Percentiles rank a stretch among this genome's conserved stretches.
Conservation (phyloP, 345 rosid genomes). For the Kernera saxatilis region DNA sequence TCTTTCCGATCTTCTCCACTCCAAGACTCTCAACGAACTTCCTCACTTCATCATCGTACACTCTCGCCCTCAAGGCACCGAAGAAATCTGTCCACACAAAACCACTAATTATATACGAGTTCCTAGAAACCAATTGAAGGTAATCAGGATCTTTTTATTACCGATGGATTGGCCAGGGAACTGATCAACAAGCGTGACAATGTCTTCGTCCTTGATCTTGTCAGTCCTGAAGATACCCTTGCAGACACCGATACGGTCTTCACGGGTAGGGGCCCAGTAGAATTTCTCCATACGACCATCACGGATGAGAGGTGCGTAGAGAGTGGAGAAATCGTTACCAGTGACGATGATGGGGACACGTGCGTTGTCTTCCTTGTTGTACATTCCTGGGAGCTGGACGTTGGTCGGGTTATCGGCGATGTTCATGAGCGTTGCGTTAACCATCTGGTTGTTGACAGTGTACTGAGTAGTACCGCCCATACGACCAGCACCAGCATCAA, state of each 20-base stretch:
- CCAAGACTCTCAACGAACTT: conserved; percentile 69
- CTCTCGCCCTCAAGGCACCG: conserved; percentile 93
- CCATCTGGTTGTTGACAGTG: conserved; percentile 99
- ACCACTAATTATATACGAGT: too few relatives aligned
- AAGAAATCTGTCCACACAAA: conserved; percentile 87
- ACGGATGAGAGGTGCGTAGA: conserved; percentile 97
- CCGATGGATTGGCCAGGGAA: conserved; percentile 99
- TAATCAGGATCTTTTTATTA: conserved; percentile 12
- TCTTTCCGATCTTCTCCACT: conserved; percentile 61
- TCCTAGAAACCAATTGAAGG: neutral
- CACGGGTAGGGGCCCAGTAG: conserved; percentile 99
- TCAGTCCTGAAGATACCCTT: conserved; percentile 73
- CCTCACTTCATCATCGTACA: conserved; percentile 95
- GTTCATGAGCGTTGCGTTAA: conserved; percentile 99
- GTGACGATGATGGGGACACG: conserved; percentile 96
- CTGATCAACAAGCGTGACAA: conserved; percentile 70
- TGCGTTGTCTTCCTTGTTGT: conserved; percentile 97
- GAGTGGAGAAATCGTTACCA: conserved; percentile 97
- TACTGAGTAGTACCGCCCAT: conserved; percentile 96
- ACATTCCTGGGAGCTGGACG: conserved; percentile 98
- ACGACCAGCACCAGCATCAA: conserved; percentile 96
- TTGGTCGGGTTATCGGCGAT: conserved; percentile 92
- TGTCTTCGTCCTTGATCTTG: conserved; percentile 39
- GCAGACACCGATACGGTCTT: conserved; percentile 93
- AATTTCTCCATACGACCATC: conserved; percentile 99